Conservation (phyloP, 2,329 filamentous ascomycete genomes). For the Sporothrix inflata region DNA sequence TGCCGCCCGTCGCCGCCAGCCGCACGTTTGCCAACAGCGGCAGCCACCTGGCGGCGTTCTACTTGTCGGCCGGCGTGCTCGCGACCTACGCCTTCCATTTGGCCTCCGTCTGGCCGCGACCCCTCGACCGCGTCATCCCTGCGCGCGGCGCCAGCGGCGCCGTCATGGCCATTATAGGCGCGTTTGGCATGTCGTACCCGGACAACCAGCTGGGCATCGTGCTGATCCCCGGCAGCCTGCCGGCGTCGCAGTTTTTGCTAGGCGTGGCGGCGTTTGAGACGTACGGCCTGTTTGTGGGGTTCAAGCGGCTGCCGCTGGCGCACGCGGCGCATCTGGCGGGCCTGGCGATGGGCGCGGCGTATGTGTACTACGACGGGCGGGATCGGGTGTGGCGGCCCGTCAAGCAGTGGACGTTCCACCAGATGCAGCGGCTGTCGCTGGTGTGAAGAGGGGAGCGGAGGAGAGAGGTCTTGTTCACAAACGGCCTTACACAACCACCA, state of each 20-base stretch:
- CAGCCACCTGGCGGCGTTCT: conserved; percentile 38
- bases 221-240: conserved; percentile 33
- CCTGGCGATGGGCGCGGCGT: conserved; percentile 35
- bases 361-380: conserved; percentile 34
- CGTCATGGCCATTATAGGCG: conserved; percentile 36
- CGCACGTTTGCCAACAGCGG: conserved; percentile 34
- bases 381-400: conserved; percentile 33
- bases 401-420: conserved; percentile 31
- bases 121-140: conserved; percentile 28
- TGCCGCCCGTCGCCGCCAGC: conserved; percentile 35
- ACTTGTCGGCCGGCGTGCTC: conserved; percentile 36
- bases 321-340: conserved; percentile 37
- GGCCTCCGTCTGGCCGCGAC: conserved; percentile 33
- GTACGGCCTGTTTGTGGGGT: conserved; percentile 36
- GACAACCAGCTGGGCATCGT: conserved; percentile 33
- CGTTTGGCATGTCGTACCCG: conserved; percentile 34
- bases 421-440: conserved; percentile 23
- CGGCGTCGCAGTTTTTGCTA: conserved; percentile 33
- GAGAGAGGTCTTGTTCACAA: not conserved
- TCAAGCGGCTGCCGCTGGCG: conserved; percentile 33
- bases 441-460: not conserved
- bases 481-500: not conserved
- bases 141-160: conserved; percentile 38
- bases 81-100: conserved; percentile 35
- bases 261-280: conserved; percentile 34